Conservation (phyloP, 768 basidiomycete genomes). For the Leccinum aurantiacum region DNA sequence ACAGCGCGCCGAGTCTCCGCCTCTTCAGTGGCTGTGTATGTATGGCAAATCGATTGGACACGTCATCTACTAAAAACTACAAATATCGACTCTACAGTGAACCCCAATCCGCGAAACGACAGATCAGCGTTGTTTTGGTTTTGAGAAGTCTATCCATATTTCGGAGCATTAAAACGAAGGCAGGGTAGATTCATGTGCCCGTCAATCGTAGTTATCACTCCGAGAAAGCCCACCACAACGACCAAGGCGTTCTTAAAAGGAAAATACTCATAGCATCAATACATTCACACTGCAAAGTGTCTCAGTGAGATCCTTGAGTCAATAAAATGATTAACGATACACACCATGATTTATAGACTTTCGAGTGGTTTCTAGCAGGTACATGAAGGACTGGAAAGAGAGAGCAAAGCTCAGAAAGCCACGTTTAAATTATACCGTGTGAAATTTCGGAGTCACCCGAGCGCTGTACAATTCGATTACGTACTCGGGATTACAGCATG, state of each 20-base stretch:
- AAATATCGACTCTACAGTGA: slow-evolving; percentile 36
- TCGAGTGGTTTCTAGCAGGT: too few relatives aligned
- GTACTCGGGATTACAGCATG: too few relatives aligned
- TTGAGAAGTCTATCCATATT: slow-evolving; percentile 57
- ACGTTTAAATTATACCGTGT: too few relatives aligned
- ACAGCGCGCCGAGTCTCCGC: neutral
- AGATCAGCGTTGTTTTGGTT: slow-evolving; percentile 55
- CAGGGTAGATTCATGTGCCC: slow-evolving; percentile 56
- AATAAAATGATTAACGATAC: neutral
- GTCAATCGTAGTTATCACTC: slow-evolving; percentile 87
- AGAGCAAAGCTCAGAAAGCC: too few relatives aligned
- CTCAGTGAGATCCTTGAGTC: neutral
- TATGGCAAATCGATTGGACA: neutral
- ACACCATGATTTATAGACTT: neutral
- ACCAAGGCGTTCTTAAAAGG: neutral
- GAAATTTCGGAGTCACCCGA: too few relatives aligned
- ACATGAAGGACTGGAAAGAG: too few relatives aligned
- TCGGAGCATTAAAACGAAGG: slow-evolving; percentile 86
- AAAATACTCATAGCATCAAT: neutral
- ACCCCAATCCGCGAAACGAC: slow-evolving; percentile 21
- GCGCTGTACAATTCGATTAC: neutral
- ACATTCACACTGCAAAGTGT: neutral
- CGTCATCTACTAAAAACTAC: neutral
- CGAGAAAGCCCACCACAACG: slow-evolving; percentile 37
- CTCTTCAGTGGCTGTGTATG: slow-evolving; percentile 15